Evolutionary conservation across 2,329 filamentous ascomycete species (phyloP), one percentile per base, ranked within the genome.

Genomic region (Nemania diffusa): DNA sequence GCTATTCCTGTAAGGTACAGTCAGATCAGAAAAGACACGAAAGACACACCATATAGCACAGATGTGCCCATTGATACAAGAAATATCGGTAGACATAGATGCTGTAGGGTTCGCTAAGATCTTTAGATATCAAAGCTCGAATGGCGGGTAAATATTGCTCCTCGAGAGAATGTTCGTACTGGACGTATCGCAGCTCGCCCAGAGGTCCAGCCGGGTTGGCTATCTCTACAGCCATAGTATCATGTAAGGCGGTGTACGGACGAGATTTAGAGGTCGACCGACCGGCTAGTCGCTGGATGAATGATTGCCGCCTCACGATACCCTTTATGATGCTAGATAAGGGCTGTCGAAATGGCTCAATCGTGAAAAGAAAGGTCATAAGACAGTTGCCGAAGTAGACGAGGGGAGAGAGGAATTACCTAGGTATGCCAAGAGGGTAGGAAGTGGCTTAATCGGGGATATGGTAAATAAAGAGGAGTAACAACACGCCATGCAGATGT

Each of bases 81-180:
- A 99, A 99, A 79, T 99, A 99, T 34, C 96, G 90, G 80, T 98
- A 99, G 65, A 99, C 96, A 82, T 99, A 99, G 78, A 99, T 98
- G 81, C 95, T 98, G 80, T 99, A 99, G 1, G 96, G 96, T 80
- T 99, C 96, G 73, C 95, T 98, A 57, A 99, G 86, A 78, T 98
- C 96, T 76, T 95, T 97, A 51, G 94, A 96, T 76, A 99, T 99
- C 77, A 99, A 83, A 64, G 94, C 90, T 62, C 95, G 90, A 80
- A 99, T 97, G 48, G 93, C 90, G 40, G 94, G 90, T 48, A 99
- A 89, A 78, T 96, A 87, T 78, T 87, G 79, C 50, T 84, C 80
- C 74, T 91, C 89, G 22, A 90, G 81, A 9, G 79, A 78, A 76
- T 90, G 88, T 65, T 88, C 82, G 74, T 91, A 91, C 74, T 89